A percentile compares a stretch with the other conserved stretches of the same genome.
Evolutionary conservation across 495 filamentous ascomycete genomes (phyloP).

Genomic region (Penicillium samsonianum): DNA sequence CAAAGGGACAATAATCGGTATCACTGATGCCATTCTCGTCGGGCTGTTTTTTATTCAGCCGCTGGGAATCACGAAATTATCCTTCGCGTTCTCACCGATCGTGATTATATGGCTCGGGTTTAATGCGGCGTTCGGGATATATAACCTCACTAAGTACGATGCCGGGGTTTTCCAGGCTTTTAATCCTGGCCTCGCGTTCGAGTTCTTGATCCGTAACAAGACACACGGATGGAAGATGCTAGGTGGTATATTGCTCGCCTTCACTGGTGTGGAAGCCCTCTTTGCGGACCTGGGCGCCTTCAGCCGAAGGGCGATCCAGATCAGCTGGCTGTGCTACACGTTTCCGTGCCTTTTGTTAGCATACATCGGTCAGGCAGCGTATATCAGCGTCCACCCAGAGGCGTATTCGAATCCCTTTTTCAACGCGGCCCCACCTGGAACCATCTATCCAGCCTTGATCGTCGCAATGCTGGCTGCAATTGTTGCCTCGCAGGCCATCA

Average conservation of each 20-base stretch:
- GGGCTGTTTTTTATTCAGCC: conserved; percentile 70
- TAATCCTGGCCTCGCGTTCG: conserved; percentile 62
- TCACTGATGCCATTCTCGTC: conserved; percentile 67
- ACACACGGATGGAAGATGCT: conserved; percentile 65
- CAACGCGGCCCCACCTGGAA: no score
- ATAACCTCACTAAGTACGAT: conserved; percentile 66
- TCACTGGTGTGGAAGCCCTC: conserved; percentile 59
- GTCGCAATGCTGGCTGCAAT: no score
- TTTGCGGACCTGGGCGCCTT: conserved; percentile 60
- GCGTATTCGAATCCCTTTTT: no score
- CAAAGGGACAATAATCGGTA: conserved; percentile 61
- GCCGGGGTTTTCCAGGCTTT: conserved; percentile 65
- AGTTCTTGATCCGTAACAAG: conserved; percentile 62
- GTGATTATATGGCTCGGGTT: conserved; percentile 73
- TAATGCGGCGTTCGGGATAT: conserved; percentile 57
- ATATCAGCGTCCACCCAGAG: no score
- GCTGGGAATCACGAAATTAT: conserved; percentile 67
- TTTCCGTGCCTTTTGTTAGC: no score
- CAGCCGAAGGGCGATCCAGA: no score
- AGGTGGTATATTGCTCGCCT: conserved; percentile 66
- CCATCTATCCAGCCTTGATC: no score
- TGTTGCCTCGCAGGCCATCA: no score
- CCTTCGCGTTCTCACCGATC: conserved; percentile 66
- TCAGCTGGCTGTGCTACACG: no score
- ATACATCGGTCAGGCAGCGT: no score